Conservation (phyloP, 495 filamentous ascomycete genomes). For the Talaromyces thailandensis region DNA sequence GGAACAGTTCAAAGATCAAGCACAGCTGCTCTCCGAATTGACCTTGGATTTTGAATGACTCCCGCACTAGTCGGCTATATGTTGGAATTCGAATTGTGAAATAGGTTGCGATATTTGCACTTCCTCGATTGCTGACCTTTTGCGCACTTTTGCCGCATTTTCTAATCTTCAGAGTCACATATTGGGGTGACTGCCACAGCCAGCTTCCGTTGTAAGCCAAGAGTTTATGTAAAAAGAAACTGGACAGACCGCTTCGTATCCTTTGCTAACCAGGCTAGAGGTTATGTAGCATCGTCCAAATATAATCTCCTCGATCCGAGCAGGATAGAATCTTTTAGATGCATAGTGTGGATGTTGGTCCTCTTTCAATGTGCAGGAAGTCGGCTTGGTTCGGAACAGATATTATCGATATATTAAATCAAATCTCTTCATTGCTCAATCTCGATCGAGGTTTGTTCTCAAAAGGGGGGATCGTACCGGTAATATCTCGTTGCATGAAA, state of each 20-base stretch:
- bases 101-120: conserved; percentile 19
- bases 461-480: neutral
- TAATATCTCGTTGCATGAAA: neutral
- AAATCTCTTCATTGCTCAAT: no score
- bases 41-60: conserved; percentile 17
- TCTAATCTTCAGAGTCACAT: conserved; percentile 26
- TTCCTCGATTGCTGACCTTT: conserved; percentile 19
- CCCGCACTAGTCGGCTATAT: conserved; percentile 16
- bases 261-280: conserved; percentile 25
- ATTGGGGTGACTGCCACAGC: conserved; percentile 17
- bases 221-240: neutral
- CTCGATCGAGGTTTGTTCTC: neutral
- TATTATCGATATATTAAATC: no score
- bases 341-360: conserved; percentile 3
- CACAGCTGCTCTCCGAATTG: conserved; percentile 20
- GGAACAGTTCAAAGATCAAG: conserved; percentile 23
- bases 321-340: conserved; percentile 23
- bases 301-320: conserved; percentile 22
- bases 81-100: conserved; percentile 10
- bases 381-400: neutral
- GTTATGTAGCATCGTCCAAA: conserved; percentile 20
- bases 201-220: conserved; percentile 14
- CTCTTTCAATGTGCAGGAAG: neutral
- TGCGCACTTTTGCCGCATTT: conserved; percentile 13
- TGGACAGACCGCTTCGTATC: conserved; percentile 15